These are phyloP conservation scores for Claviceps digitariae DNA, from an alignment of 2,329 filamentous ascomycete genomes.

Conservation along the genomic window DNA sequence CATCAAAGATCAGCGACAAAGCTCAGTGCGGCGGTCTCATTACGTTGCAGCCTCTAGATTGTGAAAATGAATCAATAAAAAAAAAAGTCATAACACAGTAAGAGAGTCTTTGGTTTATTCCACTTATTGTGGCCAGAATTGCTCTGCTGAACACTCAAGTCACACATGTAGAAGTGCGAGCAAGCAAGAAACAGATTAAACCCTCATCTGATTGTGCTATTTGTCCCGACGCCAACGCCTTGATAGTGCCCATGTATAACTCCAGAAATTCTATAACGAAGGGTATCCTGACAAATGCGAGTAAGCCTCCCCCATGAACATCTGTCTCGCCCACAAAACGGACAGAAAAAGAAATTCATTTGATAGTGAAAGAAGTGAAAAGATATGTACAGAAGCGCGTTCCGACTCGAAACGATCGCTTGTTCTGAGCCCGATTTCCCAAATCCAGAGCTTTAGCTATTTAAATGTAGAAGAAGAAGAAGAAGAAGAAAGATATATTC, in stretches of 20 bases:
- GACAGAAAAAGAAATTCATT: constrained; percentile 1
- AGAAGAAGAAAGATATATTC: background rate
- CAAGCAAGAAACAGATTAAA: background rate
- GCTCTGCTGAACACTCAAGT: background rate
- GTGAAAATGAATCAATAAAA: too few species aligned
- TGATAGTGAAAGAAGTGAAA: background rate
- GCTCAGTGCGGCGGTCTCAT: background rate
- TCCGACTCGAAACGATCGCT: background rate
- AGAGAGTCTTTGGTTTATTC: too few species aligned
- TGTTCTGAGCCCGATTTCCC: background rate
- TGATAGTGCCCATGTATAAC: background rate
- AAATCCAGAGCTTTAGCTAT: background rate
- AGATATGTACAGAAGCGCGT: constrained; percentile 3
- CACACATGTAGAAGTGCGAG: background rate
- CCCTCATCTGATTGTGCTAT: background rate
- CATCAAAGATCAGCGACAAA: background rate
- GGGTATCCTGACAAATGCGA: constrained; percentile 21
- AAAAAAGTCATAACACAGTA: background rate
- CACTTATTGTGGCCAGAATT: background rate
- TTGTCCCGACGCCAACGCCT: constrained; percentile 15
- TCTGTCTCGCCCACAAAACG: constrained; percentile 5
- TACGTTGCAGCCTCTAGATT: too few species aligned
- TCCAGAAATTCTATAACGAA: constrained; percentile 15
- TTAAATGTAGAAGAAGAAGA: background rate
- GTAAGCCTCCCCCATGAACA: constrained; percentile 7